Conservation (phyloP, 768 basidiomycete species). For the Pleurotus eryngii region DNA sequence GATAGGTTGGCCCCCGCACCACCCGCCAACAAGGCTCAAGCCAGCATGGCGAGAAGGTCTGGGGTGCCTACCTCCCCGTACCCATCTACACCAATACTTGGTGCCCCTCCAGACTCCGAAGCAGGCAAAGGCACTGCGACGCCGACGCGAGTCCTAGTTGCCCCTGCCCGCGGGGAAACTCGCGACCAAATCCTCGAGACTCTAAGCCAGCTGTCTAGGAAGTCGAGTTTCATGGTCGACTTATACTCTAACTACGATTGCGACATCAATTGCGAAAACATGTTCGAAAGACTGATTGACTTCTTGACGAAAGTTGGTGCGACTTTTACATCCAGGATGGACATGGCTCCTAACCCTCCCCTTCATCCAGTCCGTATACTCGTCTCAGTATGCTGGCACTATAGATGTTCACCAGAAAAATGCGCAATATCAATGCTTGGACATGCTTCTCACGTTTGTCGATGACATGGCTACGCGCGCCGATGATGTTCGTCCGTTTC, state of each 20-base stretch:
- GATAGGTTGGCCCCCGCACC: conserved; percentile 76
- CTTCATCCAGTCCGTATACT: conserved; percentile 69
- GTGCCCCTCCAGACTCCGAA: conserved; percentile 39
- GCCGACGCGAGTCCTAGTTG: conserved; percentile 56
- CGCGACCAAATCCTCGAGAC: conserved; percentile 90
- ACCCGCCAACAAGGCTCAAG: conserved; percentile 21
- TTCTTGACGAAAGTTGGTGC: conserved; percentile 81
- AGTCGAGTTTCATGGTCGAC: conserved; percentile 93
- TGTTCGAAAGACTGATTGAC: conserved; percentile 85
- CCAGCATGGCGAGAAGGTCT: conserved; percentile 27
- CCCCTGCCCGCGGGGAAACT: conserved; percentile 83
- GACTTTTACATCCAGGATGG: conserved; percentile 4
- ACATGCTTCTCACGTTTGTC: conserved; percentile 82
- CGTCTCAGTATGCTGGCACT: conserved; percentile 54
- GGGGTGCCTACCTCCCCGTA: conserved; percentile 43
- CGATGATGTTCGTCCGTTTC: conserved; percentile 34
- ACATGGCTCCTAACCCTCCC: neutral
- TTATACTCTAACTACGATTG: conserved; percentile 97
- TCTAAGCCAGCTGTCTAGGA: conserved; percentile 73
- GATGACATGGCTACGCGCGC: conserved; percentile 80
- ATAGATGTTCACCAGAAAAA: conserved; percentile 68
- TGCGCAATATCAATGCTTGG: conserved; percentile 84
- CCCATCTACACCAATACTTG: conserved; percentile 45
- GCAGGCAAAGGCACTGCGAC: conserved; percentile 39
- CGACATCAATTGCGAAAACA: conserved; percentile 93